Base-by-base conservation (phyloP, 441 rosid species). In the Pelargonium cotyledonis region DNA sequence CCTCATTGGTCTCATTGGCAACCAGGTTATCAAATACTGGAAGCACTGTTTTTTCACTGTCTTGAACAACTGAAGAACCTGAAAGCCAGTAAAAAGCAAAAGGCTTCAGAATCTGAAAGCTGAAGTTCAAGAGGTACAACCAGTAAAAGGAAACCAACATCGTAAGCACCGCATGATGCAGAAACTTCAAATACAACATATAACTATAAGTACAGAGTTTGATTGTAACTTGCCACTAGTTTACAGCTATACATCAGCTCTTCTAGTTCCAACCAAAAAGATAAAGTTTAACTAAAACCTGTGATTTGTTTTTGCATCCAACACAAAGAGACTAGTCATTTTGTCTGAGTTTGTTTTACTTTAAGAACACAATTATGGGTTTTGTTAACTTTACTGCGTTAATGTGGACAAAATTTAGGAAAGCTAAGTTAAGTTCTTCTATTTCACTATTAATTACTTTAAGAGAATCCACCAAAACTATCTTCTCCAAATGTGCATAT, bases 11-110 rank as follows among this genome's bases (percentile, higher is more conserved):
- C 78, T 82, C 83, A 51, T 94, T 94, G 65, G 63, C 78, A 57
- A 89, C 87, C 58, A 71, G 74, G 80, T 78, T 89, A 76, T 86
- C 68, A 47, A 89, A 93, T 58, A 81, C 61, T 31, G 87, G 79
- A 77, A 85, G 62, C 78, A 76, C 82, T 68, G 79, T 82, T 63
- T 72, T 79, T 70, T 65, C 81, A 77, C 67, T 16, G 40, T 43
- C 72, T 16, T 61, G 77, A 76, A 26, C 70, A 1, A 61, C 18
- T 2, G 9, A 40, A 44, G 68, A 69, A 76, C 82, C 96, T 83
- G 74, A 29, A 75, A 57, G 71, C 47, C 67, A 73, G 65, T 31
- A 65, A n/a, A 10, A 71, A 18, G 47, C 15, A 18, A n/a, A 14
- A 12, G n/a, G 38, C 55, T 6, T 63, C 46, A 46, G 18, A 47